A percentile compares a stretch with the other conserved stretches of the same genome.
These are phyloP conservation scores for Rhizopogon salebrosus DNA, from an alignment of 768 basidiomycete species.

Conservation along the genomic window DNA sequence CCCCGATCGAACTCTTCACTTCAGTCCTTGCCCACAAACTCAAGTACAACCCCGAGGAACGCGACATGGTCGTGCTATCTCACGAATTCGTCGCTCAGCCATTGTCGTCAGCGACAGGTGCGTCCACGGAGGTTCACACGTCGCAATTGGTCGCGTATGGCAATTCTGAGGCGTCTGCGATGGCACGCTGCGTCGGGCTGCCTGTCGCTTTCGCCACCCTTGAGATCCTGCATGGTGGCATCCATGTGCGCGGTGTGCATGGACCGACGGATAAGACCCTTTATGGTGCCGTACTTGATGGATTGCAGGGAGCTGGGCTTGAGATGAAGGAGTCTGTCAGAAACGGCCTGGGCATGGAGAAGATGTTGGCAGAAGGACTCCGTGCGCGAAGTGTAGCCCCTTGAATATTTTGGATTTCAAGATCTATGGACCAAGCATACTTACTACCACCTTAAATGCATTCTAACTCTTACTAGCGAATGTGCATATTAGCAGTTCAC, in stretches of 20 bases:
- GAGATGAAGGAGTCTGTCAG: conserved; percentile 33
- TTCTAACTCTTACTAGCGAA: no score
- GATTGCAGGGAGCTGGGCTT: conserved; percentile 46
- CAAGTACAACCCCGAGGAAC: conserved; percentile 62
- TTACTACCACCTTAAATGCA: background rate
- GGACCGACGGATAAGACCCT: conserved; percentile 61
- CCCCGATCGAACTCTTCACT: conserved; percentile 74
- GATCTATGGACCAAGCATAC: background rate
- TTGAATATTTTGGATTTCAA: background rate
- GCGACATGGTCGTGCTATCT: conserved; percentile 81
- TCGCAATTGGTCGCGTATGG: conserved; percentile 67
- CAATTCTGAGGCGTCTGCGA: conserved; percentile 58
- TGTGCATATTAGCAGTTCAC: no score
- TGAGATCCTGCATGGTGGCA: conserved; percentile 59
- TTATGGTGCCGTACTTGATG: conserved; percentile 56
- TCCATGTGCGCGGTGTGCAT: conserved; percentile 52
- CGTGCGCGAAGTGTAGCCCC: conserved; percentile 2
- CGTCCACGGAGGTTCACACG: conserved; percentile 50
- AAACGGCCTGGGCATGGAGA: conserved; percentile 45
- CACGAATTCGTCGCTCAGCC: conserved; percentile 68
- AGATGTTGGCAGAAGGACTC: conserved; percentile 22
- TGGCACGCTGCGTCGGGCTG: conserved; percentile 87
- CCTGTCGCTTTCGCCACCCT: conserved; percentile 83
- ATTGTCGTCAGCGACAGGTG: conserved; percentile 1
- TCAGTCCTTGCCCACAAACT: conserved; percentile 66